Percentiles rank a stretch among this genome's conserved stretches.
Evolutionary conservation across 495 filamentous ascomycete genomes (phyloP).

Genomic region (Talaromyces wortmannii): DNA sequence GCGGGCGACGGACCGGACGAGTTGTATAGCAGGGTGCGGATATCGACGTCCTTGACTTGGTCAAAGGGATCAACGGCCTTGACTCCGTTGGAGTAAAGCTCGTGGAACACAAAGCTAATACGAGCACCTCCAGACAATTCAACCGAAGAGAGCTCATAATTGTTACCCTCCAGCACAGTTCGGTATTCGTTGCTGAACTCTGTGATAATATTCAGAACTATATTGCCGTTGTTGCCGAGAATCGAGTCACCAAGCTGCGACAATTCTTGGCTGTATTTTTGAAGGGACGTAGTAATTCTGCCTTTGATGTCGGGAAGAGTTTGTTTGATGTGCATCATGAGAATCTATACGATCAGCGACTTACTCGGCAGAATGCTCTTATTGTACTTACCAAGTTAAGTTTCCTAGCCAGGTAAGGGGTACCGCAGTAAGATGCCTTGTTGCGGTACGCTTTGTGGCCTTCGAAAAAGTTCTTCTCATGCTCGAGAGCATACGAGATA

Average conservation of each 20-base stretch:
- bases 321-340: slow-evolving; percentile 99
- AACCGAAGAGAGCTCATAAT: slow-evolving; percentile 85
- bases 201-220: slow-evolving; percentile 96
- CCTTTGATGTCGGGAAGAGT: slow-evolving; percentile 98
- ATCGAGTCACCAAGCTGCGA: slow-evolving; percentile 83
- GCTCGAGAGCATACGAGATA: slow-evolving; percentile 88
- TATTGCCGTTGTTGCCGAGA: slow-evolving; percentile 92
- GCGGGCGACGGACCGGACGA: slow-evolving; percentile 96
- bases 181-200: slow-evolving; percentile 98
- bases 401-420: slow-evolving; percentile 92
- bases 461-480: slow-evolving; percentile 96
- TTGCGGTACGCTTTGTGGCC: slow-evolving; percentile 98
- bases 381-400: slow-evolving; percentile 67
- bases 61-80: slow-evolving; percentile 99
- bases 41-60: slow-evolving; percentile 94
- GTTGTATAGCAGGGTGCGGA: slow-evolving; percentile 95
- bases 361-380: background rate
- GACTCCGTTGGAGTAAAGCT: slow-evolving; percentile 95
- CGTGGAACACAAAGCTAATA: slow-evolving; percentile 99
- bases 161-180: slow-evolving; percentile 93
- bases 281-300: slow-evolving; percentile 83
- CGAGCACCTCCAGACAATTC: slow-evolving; percentile 95
- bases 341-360: slow-evolving; percentile 49
- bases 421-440: slow-evolving; percentile 97
- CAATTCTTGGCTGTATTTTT: slow-evolving; percentile 85